A percentile compares a stretch with the other conserved stretches of the same genome.
phyloP scores from a whole-genome alignment of 202 grass and related monocot species.

The Elaeis oleifera region DNA sequence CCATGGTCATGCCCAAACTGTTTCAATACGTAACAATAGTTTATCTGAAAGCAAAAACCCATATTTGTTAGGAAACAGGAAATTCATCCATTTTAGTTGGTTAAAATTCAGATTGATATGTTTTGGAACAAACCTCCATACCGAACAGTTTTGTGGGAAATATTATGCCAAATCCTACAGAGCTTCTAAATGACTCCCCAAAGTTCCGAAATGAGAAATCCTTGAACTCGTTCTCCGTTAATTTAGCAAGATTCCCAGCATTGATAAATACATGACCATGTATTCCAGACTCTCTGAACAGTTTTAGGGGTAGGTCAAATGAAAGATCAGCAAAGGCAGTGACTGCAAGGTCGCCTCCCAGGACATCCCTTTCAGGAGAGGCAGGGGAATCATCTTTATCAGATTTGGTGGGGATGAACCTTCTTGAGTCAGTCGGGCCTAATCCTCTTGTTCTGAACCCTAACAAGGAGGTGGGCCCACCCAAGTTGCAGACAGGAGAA shows the following conservation, averaged over 20 bases:
- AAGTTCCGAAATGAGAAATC: constrained; percentile 49
- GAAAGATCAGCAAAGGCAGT: constrained; percentile 86
- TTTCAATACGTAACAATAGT: constrained; percentile 68
- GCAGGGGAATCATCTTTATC: constrained; percentile 30
- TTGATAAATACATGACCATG: constrained; percentile 75
- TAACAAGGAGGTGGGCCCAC: constrained; percentile 54
- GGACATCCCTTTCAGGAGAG: constrained; percentile 46
- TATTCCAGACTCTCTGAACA: constrained; percentile 79
- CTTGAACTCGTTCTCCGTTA: constrained; percentile 42
- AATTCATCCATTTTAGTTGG: background rate
- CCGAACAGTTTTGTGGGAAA: constrained; percentile 64
- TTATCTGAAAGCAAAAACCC: constrained; percentile 35
- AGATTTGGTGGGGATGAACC: constrained; percentile 32
- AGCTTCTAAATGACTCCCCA: constrained; percentile 50
- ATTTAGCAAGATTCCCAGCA: constrained; percentile 58
- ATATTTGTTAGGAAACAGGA: background rate
- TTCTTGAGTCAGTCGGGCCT: constrained; percentile 60
- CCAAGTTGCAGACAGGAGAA: constrained; percentile 51
- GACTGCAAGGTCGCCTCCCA: constrained; percentile 85
- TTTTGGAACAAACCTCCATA: constrained; percentile 49
- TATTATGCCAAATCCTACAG: constrained; percentile 61
- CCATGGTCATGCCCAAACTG: constrained; percentile 52
- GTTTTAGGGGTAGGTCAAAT: constrained; percentile 72
- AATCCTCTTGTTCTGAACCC: constrained; percentile 81
- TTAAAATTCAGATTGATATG: too few species aligned